Evolutionary conservation across 345 rosid genomes (phyloP).

Genomic region (Angophora floribunda): DNA sequence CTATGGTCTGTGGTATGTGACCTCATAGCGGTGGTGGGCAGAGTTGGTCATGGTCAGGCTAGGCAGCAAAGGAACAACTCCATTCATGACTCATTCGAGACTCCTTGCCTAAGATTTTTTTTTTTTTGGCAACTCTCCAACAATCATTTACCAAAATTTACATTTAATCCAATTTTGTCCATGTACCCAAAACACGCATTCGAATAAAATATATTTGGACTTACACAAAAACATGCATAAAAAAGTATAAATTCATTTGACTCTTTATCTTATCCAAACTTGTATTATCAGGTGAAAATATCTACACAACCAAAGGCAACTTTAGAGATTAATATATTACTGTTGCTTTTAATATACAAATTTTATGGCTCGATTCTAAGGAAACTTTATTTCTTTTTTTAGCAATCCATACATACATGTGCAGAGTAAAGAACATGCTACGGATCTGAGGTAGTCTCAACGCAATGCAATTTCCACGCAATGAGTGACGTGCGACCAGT

Average conservation of each 20-base stretch:
- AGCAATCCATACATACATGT: not conserved
- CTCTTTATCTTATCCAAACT: no score
- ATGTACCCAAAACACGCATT: not conserved
- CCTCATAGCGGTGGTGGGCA: not conserved
- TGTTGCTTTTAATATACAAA: not conserved
- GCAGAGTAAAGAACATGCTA: not conserved
- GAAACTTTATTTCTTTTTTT: not conserved
- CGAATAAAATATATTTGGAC: not conserved
- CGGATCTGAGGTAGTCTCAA: no score
- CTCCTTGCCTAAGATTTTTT: not conserved
- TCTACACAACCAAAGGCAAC: not conserved
- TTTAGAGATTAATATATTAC: not conserved
- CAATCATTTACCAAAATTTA: not conserved
- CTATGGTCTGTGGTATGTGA: no score
- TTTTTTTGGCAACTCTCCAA: not conserved
- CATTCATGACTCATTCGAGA: not conserved
- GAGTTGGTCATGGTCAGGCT: not conserved
- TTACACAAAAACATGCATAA: not conserved
- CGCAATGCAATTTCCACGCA: not conserved
- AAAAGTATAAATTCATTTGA: no score
- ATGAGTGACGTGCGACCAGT: not conserved
- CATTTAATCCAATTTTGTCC: not conserved
- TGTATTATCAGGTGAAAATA: no score
- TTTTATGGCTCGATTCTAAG: not conserved
- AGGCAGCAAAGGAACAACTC: not conserved